Percentiles rank a stretch among this genome's conserved stretches.
phyloP scores from a whole-genome alignment of 208 protist genomes.

The Crithidia fasciculata region DNA sequence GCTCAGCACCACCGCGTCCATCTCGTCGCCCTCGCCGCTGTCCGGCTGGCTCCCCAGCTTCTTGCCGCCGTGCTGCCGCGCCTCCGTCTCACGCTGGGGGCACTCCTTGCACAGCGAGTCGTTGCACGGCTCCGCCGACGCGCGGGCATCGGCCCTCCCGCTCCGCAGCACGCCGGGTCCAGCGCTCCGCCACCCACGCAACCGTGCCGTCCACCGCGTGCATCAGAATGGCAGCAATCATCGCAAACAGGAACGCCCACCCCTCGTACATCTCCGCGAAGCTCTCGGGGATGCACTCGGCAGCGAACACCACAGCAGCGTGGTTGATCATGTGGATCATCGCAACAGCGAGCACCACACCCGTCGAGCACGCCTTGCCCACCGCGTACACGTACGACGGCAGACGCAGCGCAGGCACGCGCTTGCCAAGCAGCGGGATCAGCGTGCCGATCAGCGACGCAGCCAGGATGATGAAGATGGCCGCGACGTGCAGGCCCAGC shows the following conservation, averaged over 20 bases:
- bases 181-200: slow-evolving; percentile 28
- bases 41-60: not conserved
- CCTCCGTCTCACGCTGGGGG: slow-evolving; percentile 8
- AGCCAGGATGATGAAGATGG: slow-evolving; percentile 69
- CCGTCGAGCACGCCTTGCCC: slow-evolving; percentile 54
- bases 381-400: slow-evolving; percentile 50
- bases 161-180: not conserved
- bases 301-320: slow-evolving; percentile 23
- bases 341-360: slow-evolving; percentile 63
- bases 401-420: slow-evolving; percentile 38
- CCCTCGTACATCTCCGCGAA: slow-evolving; percentile 50
- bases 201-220: slow-evolving; percentile 55
- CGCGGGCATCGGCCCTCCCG: too few species aligned
- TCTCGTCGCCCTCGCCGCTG: not conserved
- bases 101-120: slow-evolving; percentile 17
- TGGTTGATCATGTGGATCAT: slow-evolving; percentile 60
- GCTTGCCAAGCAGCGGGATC: slow-evolving; percentile 60
- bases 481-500: slow-evolving; percentile 57
- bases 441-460: slow-evolving; percentile 58
- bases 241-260: slow-evolving; percentile 61
- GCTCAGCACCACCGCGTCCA: slow-evolving; percentile 4
- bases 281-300: slow-evolving; percentile 43
- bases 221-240: slow-evolving; percentile 61
- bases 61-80: not conserved
- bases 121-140: slow-evolving; percentile 1